Evolutionary conservation across 2,329 filamentous ascomycete species (phyloP).

Genomic region (Cytospora chrysosperma): DNA sequence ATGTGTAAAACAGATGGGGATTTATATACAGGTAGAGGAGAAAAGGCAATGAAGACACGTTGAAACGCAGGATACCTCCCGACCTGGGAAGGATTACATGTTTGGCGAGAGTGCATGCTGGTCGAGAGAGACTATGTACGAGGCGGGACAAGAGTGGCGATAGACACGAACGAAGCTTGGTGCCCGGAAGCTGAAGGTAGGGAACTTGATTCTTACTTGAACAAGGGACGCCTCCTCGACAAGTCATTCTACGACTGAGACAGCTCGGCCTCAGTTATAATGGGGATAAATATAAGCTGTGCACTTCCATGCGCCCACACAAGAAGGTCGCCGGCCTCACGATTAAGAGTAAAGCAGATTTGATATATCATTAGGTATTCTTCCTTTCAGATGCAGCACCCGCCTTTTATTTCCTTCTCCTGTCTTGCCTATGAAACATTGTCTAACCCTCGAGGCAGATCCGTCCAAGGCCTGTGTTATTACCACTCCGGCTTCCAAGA

Average conservation of each 20-base stretch:
- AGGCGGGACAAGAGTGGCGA: too few species aligned
- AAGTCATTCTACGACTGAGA: too few species aligned
- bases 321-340: too few species aligned
- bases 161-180: too few species aligned
- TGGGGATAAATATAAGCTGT: too few species aligned
- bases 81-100: not conserved
- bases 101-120: not conserved
- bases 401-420: slow-evolving; percentile 1
- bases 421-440: slow-evolving; percentile 1
- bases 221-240: too few species aligned
- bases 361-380: slow-evolving; percentile 8
- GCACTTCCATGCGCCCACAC: too few species aligned
- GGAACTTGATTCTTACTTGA: too few species aligned
- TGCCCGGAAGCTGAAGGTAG: too few species aligned
- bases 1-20: not conserved
- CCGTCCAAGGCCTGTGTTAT: not conserved
- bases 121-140: too few species aligned
- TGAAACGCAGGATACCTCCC: not conserved
- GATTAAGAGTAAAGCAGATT: too few species aligned
- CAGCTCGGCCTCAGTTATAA: too few species aligned
- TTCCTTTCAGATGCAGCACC: slow-evolving; percentile 12
- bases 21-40: not conserved
- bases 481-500: not conserved
- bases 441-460: not conserved
- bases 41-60: slow-evolving; percentile 1